Conservation (phyloP, 1,139 yeast species). For the Kurtzmaniella quercitrusa region DNA sequence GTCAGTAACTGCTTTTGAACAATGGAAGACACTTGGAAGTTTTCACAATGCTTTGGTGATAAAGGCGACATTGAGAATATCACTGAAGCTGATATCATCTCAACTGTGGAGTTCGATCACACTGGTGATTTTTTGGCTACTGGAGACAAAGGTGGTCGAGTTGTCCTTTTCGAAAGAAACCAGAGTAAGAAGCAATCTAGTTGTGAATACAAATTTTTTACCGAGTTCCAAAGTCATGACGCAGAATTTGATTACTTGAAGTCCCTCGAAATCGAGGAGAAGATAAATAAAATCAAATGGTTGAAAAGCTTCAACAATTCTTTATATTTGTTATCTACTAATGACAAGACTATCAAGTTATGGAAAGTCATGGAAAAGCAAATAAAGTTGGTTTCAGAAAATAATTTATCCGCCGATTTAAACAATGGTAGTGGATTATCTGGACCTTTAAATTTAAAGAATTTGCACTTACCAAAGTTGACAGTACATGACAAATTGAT, state of each 20-base stretch:
- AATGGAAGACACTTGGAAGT: conserved; percentile 52
- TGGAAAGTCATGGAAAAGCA: conserved; percentile 96
- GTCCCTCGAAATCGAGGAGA: conserved; percentile 95
- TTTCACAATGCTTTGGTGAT: conserved; percentile 95
- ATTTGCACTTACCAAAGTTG: conserved; percentile 77
- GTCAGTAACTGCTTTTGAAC: background rate
- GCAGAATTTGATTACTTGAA: conserved; percentile 97
- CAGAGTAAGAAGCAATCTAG: conserved; percentile 59
- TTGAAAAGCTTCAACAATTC: conserved; percentile 83
- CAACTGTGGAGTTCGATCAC: conserved; percentile 95
- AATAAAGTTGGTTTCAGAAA: conserved; percentile 87
- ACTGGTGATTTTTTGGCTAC: conserved; percentile 95
- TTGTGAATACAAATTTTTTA: conserved; percentile 92
- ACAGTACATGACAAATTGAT: conserved; percentile 91
- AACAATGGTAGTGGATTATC: background rate
- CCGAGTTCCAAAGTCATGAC: conserved; percentile 97
- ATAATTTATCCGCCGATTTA: conserved; percentile 42
- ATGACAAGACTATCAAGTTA: conserved; percentile 94
- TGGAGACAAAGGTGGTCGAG: conserved; percentile 98
- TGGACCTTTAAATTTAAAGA: conserved; percentile 17
- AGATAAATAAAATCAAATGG: conserved; percentile 97
- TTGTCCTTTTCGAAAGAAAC: conserved; percentile 90
- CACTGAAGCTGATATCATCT: conserved; percentile 96
- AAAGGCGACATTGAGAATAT: conserved; percentile 94
- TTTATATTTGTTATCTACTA: conserved; percentile 84